A percentile compares a stretch with the other conserved stretches of the same genome.
phyloP scores from a whole-genome alignment of 1,139 yeast genomes.

The Pichia sp. region DNA sequence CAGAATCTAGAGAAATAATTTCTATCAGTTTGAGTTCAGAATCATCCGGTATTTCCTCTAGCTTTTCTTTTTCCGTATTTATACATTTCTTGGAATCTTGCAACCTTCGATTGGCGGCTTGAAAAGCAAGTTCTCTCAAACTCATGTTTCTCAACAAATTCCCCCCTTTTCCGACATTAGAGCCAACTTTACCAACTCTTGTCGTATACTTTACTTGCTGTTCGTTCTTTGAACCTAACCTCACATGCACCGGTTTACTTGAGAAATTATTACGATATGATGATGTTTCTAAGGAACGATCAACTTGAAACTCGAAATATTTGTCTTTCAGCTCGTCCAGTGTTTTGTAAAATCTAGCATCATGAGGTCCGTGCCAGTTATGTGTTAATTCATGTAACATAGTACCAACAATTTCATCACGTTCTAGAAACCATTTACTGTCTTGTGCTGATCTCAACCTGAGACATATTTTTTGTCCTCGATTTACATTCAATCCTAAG shows the following conservation, averaged over 20 bases:
- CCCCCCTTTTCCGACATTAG: conserved; percentile 17
- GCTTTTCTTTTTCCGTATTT: conserved; percentile 8
- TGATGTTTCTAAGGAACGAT: conserved; percentile 27
- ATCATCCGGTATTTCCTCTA: conserved; percentile 22
- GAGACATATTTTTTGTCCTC: conserved; percentile 68
- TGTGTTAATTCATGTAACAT: conserved; percentile 87
- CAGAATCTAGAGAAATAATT: conserved; percentile 18
- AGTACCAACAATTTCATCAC: conserved; percentile 68
- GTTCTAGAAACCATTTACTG: conserved; percentile 50
- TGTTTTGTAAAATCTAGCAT: conserved; percentile 56
- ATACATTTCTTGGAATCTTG: conserved; percentile 52
- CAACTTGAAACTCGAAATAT: conserved; percentile 45
- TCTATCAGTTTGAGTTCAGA: conserved; percentile 30
- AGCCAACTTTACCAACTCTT: conserved; percentile 12
- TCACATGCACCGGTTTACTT: not conserved
- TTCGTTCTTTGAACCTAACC: not conserved
- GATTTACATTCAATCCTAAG: conserved; percentile 79
- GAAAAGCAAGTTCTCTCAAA: not conserved
- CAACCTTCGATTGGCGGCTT: conserved; percentile 60
- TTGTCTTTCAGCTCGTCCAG: conserved; percentile 55
- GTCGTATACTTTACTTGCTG: conserved; percentile 2
- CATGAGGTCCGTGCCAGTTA: conserved; percentile 74
- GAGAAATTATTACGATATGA: conserved; percentile 8
- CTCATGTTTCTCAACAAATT: too few species aligned
- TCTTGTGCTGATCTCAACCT: conserved; percentile 58